Evolutionary conservation across 1,284 basidiomycete species (phyloP).

Genomic region (Athelia sp.): DNA sequence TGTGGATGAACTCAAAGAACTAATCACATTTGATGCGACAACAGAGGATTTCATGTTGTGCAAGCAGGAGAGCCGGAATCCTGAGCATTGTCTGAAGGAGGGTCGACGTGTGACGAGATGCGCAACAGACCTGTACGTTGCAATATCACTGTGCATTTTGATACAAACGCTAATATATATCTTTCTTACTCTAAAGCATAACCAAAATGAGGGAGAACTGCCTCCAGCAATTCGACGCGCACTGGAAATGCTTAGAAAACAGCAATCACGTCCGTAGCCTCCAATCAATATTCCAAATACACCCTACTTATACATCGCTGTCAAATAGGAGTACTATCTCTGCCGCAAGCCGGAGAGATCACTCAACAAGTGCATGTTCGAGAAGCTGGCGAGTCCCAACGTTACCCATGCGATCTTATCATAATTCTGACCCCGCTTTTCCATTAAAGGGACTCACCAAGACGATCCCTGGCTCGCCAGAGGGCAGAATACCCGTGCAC

Average conservation of each 20-base stretch:
- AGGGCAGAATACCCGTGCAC: slow-evolving; percentile 83
- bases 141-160: slow-evolving; percentile 3
- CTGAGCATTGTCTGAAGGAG: slow-evolving; percentile 93
- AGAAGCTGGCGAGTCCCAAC: slow-evolving; percentile 77
- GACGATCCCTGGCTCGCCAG: slow-evolving; percentile 88
- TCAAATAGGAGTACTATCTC: slow-evolving; percentile 77
- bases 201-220: slow-evolving; percentile 93
- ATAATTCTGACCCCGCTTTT: not conserved
- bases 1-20: not conserved
- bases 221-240: slow-evolving; percentile 82
- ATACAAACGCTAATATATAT: not conserved
- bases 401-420: not conserved
- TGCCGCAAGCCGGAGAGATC: slow-evolving; percentile 90
- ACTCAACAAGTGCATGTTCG: slow-evolving; percentile 95
- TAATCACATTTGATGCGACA: slow-evolving; percentile 7
- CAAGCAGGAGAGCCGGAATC: slow-evolving; percentile 88
- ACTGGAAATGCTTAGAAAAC: slow-evolving; percentile 93
- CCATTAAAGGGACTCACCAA: slow-evolving; percentile 82
- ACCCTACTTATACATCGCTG: not conserved
- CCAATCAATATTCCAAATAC: not conserved
- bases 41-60: slow-evolving; percentile 99
- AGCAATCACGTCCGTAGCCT: slow-evolving; percentile 80
- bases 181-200: slow-evolving; percentile 52
- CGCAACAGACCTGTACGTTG: slow-evolving; percentile 86
- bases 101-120: slow-evolving; percentile 95